Evolutionary conservation across 2,329 filamentous ascomycete genomes (phyloP).

Genomic region (Cladobotryum mycophilum): DNA sequence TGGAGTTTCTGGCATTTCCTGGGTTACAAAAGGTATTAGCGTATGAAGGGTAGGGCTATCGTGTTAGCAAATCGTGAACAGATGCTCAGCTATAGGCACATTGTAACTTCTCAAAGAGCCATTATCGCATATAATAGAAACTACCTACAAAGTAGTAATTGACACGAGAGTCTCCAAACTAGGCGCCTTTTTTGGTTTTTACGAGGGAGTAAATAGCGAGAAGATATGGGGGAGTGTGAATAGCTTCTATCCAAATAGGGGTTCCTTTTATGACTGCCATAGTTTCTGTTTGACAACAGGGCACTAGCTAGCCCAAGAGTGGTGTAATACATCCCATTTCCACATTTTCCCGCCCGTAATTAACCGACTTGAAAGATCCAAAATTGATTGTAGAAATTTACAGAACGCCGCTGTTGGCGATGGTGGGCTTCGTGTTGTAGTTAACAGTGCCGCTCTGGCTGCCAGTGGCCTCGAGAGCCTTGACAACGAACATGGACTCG

Average conservation of each 20-base stretch:
- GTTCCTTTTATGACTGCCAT: too few species aligned
- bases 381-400: constrained; percentile 27
- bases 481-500: constrained; percentile 47
- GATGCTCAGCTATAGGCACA: not conserved
- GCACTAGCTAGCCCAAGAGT: too few species aligned
- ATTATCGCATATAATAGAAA: too few species aligned
- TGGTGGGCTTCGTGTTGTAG: constrained; percentile 53
- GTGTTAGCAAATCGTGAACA: not conserved
- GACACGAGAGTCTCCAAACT: too few species aligned
- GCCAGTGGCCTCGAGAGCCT: constrained; percentile 56
- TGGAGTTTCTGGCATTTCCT: constrained; percentile 13
- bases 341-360: not conserved
- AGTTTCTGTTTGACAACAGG: too few species aligned
- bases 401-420: constrained; percentile 46
- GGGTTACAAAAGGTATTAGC: constrained; percentile 3
- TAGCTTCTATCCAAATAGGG: too few species aligned
- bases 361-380: too few species aligned
- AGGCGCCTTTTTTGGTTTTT: too few species aligned
- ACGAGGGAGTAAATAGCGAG: too few species aligned
- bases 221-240: too few species aligned
- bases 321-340: too few species aligned
- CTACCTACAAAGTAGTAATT: too few species aligned
- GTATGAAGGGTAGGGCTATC: not conserved
- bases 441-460: constrained; percentile 48
- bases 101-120: not conserved